Percentiles rank a stretch among this genome's conserved stretches.
phyloP scores from a whole-genome alignment of 257 asterid genomes.

The Euphrasia confusa region DNA sequence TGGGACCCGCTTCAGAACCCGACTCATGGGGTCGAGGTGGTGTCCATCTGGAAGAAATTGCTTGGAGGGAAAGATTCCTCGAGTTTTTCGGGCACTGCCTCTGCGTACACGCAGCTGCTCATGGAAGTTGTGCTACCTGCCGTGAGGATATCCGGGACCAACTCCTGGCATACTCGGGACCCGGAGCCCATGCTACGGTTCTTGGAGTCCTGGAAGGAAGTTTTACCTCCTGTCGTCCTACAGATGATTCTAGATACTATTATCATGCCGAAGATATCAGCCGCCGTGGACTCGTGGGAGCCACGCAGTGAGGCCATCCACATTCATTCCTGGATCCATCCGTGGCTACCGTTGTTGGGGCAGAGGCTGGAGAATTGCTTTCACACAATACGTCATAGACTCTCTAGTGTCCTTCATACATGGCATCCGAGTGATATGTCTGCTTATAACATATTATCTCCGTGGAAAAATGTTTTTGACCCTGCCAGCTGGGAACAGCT shows the following conservation, averaged over 20 bases:
- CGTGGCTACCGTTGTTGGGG: too few species aligned
- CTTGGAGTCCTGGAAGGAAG: slow-evolving; percentile 82
- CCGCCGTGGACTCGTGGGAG: slow-evolving; percentile 88
- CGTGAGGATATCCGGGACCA: slow-evolving; percentile 84
- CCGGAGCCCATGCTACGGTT: slow-evolving; percentile 83
- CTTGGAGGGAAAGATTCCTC: slow-evolving; percentile 49
- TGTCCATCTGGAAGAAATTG: slow-evolving; percentile 63
- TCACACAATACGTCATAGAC: slow-evolving; percentile 63
- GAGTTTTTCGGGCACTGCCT: slow-evolving; percentile 40
- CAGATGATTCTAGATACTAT: slow-evolving; percentile 57
- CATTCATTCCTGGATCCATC: too few species aligned
- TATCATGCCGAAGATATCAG: slow-evolving; percentile 61
- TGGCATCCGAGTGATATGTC: slow-evolving; percentile 92
- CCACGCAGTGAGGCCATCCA: slow-evolving; percentile 35
- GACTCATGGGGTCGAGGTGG: slow-evolving; percentile 61
- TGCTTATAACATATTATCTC: slow-evolving; percentile 65
- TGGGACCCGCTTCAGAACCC: slow-evolving; percentile 97
- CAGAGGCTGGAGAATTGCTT: too few species aligned
- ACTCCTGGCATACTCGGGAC: slow-evolving; percentile 87
- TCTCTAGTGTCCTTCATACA: slow-evolving; percentile 85
- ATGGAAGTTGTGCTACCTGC: slow-evolving; percentile 94
- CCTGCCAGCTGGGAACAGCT: slow-evolving; percentile 84
- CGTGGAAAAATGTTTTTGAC: slow-evolving; percentile 88
- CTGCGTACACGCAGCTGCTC: slow-evolving; percentile 56
- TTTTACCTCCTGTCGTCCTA: slow-evolving; percentile 56